These are phyloP conservation scores for Heliosperma pusillum DNA, from an alignment of 148 eudicot genomes.

Conservation along the genomic window DNA sequence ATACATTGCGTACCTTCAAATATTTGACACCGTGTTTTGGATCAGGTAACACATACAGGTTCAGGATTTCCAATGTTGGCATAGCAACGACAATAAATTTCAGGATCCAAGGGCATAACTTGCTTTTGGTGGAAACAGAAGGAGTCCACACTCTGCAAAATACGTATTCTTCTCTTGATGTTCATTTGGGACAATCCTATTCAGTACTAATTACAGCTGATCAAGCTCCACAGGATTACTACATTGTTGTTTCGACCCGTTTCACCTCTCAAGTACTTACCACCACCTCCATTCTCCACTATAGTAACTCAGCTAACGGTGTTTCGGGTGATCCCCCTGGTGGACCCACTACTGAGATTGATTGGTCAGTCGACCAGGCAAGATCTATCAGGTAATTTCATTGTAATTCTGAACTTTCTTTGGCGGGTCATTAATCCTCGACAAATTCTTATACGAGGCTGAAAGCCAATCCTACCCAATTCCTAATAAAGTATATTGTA, in stretches of 20 bases:
- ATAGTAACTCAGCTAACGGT: conserved; percentile 45
- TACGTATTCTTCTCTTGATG: conserved; percentile 46
- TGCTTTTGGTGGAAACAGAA: conserved; percentile 60
- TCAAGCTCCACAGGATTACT: conserved; percentile 53
- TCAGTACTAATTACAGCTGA: conserved; percentile 61
- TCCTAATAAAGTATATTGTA: neutral
- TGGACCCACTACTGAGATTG: conserved; percentile 58
- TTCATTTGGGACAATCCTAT: conserved; percentile 68
- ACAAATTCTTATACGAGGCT: neutral
- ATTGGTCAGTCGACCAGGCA: conserved; percentile 66
- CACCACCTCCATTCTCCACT: conserved; percentile 49
- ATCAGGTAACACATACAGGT: conserved; percentile 62
- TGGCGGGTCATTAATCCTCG: neutral
- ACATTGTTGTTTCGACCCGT: conserved; percentile 52
- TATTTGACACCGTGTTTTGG: neutral
- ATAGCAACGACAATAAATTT: conserved; percentile 49
- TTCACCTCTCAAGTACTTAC: conserved; percentile 58
- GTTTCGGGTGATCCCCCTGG: conserved; percentile 46
- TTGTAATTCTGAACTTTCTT: neutral
- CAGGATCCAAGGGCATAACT: conserved; percentile 58
- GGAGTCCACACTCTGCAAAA: conserved; percentile 62
- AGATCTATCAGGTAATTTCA: conserved; percentile 45
- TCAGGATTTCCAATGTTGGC: conserved; percentile 68
- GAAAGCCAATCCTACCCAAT: neutral
- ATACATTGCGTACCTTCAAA: neutral